phyloP scores from a whole-genome alignment of 495 filamentous ascomycete species.

The Lepraria neglecta region DNA sequence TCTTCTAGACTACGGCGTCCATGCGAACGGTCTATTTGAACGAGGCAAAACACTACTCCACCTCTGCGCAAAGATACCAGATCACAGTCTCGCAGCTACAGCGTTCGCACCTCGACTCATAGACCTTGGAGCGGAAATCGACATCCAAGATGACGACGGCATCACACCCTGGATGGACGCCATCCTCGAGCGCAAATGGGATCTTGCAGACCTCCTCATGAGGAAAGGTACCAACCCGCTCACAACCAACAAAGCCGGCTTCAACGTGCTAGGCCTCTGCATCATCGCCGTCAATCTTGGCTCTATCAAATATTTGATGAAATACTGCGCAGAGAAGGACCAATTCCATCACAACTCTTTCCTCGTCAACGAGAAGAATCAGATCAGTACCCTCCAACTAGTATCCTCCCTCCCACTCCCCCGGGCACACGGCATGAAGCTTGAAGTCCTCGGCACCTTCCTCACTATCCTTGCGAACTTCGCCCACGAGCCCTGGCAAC shows the following conservation, averaged over 20 bases:
- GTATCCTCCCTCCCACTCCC: slow-evolving; percentile 20
- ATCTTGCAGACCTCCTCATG: slow-evolving; percentile 27
- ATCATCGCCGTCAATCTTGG: slow-evolving; percentile 29
- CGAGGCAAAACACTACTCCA: slow-evolving; percentile 26
- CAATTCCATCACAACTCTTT: slow-evolving; percentile 24
- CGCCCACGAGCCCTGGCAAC: slow-evolving; percentile 12
- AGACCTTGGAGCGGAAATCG: slow-evolving; percentile 19
- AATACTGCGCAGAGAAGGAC: slow-evolving; percentile 22
- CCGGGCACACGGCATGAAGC: slow-evolving; percentile 29
- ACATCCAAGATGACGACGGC: slow-evolving; percentile 21
- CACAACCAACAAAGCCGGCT: slow-evolving; percentile 26
- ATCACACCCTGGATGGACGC: slow-evolving; percentile 30
- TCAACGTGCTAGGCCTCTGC: slow-evolving; percentile 28
- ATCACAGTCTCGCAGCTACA: slow-evolving; percentile 23
- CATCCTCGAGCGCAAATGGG: slow-evolving; percentile 30
- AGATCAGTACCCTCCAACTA: slow-evolving; percentile 28
- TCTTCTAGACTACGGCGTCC: slow-evolving; percentile 25
- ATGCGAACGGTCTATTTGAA: slow-evolving; percentile 15
- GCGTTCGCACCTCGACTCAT: slow-evolving; percentile 26
- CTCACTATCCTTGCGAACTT: slow-evolving; percentile 23
- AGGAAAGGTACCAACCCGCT: slow-evolving; percentile 24
- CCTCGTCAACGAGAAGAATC: slow-evolving; percentile 24
- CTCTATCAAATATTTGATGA: slow-evolving; percentile 27
- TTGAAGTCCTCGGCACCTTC: slow-evolving; percentile 27
- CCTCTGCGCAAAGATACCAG: slow-evolving; percentile 29